phyloP scores from a whole-genome alignment of 768 basidiomycete species.

The Pulveroboletus sp. region DNA sequence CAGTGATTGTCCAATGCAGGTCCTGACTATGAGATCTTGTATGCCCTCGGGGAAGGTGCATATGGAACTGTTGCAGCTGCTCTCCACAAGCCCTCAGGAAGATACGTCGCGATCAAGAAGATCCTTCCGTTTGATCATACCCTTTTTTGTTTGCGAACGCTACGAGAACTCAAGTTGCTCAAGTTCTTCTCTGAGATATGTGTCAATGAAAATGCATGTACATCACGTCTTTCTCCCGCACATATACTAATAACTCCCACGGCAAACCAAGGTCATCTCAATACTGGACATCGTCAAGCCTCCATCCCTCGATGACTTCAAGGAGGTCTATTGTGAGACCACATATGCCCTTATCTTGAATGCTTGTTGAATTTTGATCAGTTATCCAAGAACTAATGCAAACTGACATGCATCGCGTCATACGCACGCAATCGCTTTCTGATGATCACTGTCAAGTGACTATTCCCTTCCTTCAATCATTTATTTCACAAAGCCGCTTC shows the following conservation, averaged over 20 bases:
- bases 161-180: slow-evolving; percentile 88
- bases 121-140: slow-evolving; percentile 94
- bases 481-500: slow-evolving; percentile 10
- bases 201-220: slow-evolving; percentile 73
- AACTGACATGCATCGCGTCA: slow-evolving; percentile 88
- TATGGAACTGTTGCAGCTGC: slow-evolving; percentile 92
- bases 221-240: background rate
- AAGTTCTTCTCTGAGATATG: slow-evolving; percentile 81
- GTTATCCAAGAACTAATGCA: slow-evolving; percentile 89
- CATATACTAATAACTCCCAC: slow-evolving; percentile 4
- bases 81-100: slow-evolving; percentile 74
- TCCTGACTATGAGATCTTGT: slow-evolving; percentile 70
- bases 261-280: slow-evolving; percentile 69
- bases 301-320: slow-evolving; percentile 68
- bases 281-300: slow-evolving; percentile 92
- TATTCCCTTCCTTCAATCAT: background rate
- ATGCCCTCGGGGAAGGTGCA: slow-evolving; percentile 80
- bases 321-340: slow-evolving; percentile 77
- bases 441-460: slow-evolving; percentile 85
- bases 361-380: slow-evolving; percentile 25
- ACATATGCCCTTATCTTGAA: background rate
- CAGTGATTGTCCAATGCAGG: slow-evolving; percentile 40
- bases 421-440: slow-evolving; percentile 84
- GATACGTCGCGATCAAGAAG: slow-evolving; percentile 94
- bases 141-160: slow-evolving; percentile 84